Conservation (phyloP, 2,329 filamentous ascomycete genomes). For the Dactylellina parvicollis region DNA sequence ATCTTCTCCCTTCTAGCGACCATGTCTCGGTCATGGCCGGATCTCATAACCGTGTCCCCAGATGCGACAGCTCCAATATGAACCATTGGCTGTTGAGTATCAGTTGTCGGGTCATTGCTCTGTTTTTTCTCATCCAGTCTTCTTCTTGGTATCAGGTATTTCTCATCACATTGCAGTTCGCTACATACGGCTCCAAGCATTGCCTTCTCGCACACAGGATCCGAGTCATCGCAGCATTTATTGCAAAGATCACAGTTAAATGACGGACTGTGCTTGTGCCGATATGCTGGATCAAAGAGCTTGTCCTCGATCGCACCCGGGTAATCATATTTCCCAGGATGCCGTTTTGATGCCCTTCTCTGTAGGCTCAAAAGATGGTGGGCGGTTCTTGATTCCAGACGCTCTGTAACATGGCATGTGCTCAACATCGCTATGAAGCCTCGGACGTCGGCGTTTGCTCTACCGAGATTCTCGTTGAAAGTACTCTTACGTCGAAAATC, state of each 20-base stretch:
- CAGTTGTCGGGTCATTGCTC: neutral
- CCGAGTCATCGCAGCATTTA: constrained; percentile 19
- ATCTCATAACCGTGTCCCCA: constrained; percentile 61
- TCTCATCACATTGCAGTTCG: constrained; percentile 58
- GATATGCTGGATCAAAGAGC: constrained; percentile 59
- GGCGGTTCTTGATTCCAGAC: constrained; percentile 40
- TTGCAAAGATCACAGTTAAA: constrained; percentile 21
- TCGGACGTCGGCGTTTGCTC: constrained; percentile 58
- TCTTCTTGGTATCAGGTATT: constrained; percentile 34
- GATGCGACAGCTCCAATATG: constrained; percentile 61
- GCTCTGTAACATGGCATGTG: constrained; percentile 46
- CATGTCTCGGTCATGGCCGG: constrained; percentile 59
- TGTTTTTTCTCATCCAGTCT: constrained; percentile 16
- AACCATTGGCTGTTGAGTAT: constrained; percentile 50
- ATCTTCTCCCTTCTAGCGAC: constrained; percentile 56
- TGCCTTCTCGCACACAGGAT: constrained; percentile 57
- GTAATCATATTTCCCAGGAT: constrained; percentile 55
- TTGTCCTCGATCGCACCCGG: constrained; percentile 58
- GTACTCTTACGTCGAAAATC: constrained; percentile 55
- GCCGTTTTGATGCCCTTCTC: constrained; percentile 13
- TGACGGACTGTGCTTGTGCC: constrained; percentile 59
- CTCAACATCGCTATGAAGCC: constrained; percentile 56
- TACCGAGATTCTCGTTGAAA: constrained; percentile 54
- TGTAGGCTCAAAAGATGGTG: constrained; percentile 55
- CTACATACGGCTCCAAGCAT: constrained; percentile 55